phyloP scores from a whole-genome alignment of 768 basidiomycete species.

The Tylopilus sp. region DNA sequence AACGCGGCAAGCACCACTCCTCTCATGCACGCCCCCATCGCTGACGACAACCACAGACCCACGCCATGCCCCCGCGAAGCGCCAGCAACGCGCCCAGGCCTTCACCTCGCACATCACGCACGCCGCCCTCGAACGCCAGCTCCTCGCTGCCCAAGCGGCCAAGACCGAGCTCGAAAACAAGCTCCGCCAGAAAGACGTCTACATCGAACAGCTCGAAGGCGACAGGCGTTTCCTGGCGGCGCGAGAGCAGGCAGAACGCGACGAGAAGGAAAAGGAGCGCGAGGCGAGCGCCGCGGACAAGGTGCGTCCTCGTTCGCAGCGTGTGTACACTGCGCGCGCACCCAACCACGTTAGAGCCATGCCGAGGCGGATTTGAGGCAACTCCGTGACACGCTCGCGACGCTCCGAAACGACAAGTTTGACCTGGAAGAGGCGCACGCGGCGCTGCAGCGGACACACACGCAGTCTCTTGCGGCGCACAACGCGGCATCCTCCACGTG shows the following conservation, averaged over 20 bases:
- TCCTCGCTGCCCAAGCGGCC: slow-evolving; percentile 56
- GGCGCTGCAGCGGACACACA: slow-evolving; percentile 42
- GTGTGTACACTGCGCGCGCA: no score
- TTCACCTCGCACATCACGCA: slow-evolving; percentile 61
- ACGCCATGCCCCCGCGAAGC: slow-evolving; percentile 61
- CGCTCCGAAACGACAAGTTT: slow-evolving; percentile 54
- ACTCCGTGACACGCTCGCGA: slow-evolving; percentile 45
- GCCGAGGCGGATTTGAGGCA: slow-evolving; percentile 49
- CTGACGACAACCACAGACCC: slow-evolving; percentile 43
- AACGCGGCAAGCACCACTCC: slow-evolving; percentile 44
- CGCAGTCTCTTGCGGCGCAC: slow-evolving; percentile 49
- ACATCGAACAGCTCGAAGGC: slow-evolving; percentile 62
- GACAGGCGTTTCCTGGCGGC: slow-evolving; percentile 70
- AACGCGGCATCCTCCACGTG: slow-evolving; percentile 50
- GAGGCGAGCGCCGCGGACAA: slow-evolving; percentile 52
- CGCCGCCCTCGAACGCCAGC: slow-evolving; percentile 64
- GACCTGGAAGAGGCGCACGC: slow-evolving; percentile 60
- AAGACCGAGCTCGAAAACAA: slow-evolving; percentile 66
- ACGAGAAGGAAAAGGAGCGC: slow-evolving; percentile 61
- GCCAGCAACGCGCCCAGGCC: slow-evolving; percentile 59
- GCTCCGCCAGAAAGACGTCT: slow-evolving; percentile 59
- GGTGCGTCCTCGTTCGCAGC: slow-evolving; percentile 37
- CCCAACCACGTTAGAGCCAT: slow-evolving; percentile 37
- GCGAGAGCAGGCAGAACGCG: slow-evolving; percentile 62
- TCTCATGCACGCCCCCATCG: no score